A percentile compares a stretch with the other conserved stretches of the same genome.
phyloP scores from a whole-genome alignment of 257 asterid genomes.

The Ballota nigra region DNA sequence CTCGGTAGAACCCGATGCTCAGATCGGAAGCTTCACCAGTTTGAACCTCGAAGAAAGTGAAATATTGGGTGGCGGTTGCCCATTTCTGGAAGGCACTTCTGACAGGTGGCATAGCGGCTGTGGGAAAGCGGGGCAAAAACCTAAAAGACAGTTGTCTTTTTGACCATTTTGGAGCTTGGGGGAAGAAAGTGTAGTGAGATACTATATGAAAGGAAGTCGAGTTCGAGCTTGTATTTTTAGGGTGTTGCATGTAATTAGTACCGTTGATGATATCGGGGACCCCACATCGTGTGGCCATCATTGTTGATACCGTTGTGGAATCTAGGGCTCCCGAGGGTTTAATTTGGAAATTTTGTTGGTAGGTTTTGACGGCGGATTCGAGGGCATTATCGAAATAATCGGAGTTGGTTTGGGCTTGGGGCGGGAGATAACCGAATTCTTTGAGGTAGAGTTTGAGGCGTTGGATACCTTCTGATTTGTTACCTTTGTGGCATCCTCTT shows the following conservation, averaged over 20 bases:
- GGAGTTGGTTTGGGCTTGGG: no score
- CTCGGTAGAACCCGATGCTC: constrained; percentile 18
- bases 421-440: no score
- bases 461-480: no score
- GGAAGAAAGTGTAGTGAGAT: constrained; percentile 25
- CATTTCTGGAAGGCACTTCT: constrained; percentile 29
- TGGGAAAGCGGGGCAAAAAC: constrained; percentile 1
- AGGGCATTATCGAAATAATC: no score
- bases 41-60: constrained; percentile 13
- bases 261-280: constrained; percentile 21
- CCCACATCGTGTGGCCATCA: no score
- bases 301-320: constrained; percentile 14
- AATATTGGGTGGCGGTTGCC: constrained; percentile 20
- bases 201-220: constrained; percentile 22
- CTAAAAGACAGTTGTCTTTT: constrained; percentile 26
- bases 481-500: no score
- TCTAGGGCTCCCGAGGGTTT: constrained; percentile 33
- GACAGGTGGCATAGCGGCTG: constrained; percentile 1
- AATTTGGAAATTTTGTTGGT: constrained; percentile 31
- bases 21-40: constrained; percentile 16
- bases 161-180: constrained; percentile 23
- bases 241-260: constrained; percentile 27
- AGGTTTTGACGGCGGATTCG: no score
- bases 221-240: neutral
- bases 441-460: no score